Percentiles rank a stretch among this genome's conserved stretches.
phyloP scores from a whole-genome alignment of 1,139 yeast species.

The Schizosaccharomyces versatilis region DNA sequence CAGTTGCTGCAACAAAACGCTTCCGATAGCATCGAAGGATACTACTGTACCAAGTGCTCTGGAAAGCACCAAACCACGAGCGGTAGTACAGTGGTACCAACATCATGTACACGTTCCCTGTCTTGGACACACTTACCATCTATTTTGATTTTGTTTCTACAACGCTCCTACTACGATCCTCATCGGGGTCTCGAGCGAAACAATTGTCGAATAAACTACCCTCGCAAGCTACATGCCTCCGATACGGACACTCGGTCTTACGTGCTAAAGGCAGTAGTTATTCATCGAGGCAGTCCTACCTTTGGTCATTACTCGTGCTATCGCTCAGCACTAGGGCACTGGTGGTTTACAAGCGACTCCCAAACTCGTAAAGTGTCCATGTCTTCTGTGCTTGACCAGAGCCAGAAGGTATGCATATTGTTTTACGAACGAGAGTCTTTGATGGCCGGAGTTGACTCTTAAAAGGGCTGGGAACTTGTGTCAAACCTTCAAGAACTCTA shows the following conservation, averaged over 20 bases:
- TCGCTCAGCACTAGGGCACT: not conserved
- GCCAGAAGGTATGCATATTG: not conserved
- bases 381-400: not conserved
- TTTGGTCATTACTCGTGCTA: slow-evolving; percentile 43
- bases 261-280: slow-evolving; percentile 69
- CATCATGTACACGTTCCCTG: not conserved
- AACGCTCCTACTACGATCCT: not conserved
- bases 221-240: not conserved
- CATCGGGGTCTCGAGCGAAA: not conserved
- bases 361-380: not conserved
- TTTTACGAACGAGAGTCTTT: slow-evolving; percentile 1
- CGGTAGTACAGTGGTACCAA: not conserved
- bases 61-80: not conserved
- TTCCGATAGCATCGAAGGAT: not conserved
- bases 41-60: not conserved
- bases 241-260: no score
- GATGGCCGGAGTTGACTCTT: not conserved
- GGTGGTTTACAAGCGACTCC: not conserved
- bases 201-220: not conserved
- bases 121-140: not conserved
- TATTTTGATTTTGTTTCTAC: not conserved
- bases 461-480: not conserved
- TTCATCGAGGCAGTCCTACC: slow-evolving; percentile 86
- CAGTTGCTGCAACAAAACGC: no score
- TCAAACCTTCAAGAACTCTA: not conserved